These are phyloP conservation scores for Talaromyces amestolkiae DNA, from an alignment of 2,329 filamentous ascomycete species.

Conservation along the genomic window DNA sequence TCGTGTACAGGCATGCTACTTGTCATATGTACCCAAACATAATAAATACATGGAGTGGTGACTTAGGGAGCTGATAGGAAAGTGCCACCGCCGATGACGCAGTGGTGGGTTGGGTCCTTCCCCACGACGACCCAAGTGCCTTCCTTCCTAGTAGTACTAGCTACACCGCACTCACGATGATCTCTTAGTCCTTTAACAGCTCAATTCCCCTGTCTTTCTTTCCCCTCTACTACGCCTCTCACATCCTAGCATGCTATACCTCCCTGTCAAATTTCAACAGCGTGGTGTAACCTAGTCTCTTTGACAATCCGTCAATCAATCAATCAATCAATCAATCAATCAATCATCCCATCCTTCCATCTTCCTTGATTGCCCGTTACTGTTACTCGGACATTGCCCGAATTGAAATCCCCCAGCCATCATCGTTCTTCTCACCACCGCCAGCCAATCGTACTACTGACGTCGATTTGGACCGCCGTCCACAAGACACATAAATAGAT, in stretches of 20 bases:
- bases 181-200: neutral
- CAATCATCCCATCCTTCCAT: neutral
- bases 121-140: neutral
- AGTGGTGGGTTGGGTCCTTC: neutral
- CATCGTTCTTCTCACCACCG: neutral
- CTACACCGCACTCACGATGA: slow-evolving; percentile 7
- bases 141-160: neutral
- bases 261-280: slow-evolving; percentile 12
- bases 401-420: slow-evolving; percentile 2
- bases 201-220: neutral
- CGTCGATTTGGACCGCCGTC: slow-evolving; percentile 11
- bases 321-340: neutral
- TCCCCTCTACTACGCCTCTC: neutral
- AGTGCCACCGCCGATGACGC: neutral
- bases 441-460: neutral
- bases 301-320: neutral
- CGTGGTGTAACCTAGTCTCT: slow-evolving; percentile 19
- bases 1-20: neutral
- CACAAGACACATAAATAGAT: neutral
- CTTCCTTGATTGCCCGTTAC: slow-evolving; percentile 7
- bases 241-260: slow-evolving; percentile 8
- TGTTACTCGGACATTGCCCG: slow-evolving; percentile 7
- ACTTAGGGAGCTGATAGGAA: neutral
- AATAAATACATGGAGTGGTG: too few relatives aligned
- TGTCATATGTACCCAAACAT: neutral